phyloP scores from a whole-genome alignment of 2,329 filamentous ascomycete species.

The Diaporthe vaccinii region DNA sequence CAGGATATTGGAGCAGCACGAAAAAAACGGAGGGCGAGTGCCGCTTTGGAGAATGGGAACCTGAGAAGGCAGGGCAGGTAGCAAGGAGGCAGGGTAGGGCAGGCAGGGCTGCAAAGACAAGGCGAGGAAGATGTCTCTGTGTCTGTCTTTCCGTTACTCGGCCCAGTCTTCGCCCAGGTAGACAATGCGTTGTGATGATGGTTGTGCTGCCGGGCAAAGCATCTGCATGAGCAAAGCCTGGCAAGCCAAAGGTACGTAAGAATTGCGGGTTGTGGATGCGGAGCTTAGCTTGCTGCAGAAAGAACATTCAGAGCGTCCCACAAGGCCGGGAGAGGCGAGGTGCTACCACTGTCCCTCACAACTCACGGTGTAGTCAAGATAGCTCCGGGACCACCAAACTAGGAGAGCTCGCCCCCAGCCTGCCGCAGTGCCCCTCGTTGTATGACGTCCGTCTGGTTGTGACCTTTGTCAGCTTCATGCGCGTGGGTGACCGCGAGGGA shows the following conservation, averaged over 20 bases:
- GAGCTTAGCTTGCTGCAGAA: conserved; percentile 33
- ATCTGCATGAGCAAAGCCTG: conserved; percentile 26
- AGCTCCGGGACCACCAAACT: neutral
- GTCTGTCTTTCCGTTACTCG: neutral
- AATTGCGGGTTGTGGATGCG: conserved; percentile 32
- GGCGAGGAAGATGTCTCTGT: neutral
- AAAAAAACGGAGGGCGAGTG: conserved; percentile 20
- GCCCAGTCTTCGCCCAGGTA: neutral
- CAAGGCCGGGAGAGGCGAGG: conserved; percentile 18
- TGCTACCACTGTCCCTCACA: neutral
- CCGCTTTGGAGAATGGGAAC: neutral
- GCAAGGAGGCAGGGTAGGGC: neutral
- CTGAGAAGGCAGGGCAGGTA: conserved; percentile 10
- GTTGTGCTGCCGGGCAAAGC: conserved; percentile 12
- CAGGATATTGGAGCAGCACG: conserved; percentile 20
- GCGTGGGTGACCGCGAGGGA: neutral
- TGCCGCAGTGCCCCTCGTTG: conserved; percentile 25
- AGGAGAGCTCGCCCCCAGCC: neutral
- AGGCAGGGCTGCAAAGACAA: neutral
- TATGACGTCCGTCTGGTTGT: conserved; percentile 31
- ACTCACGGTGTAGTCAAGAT: neutral
- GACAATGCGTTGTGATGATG: conserved; percentile 26
- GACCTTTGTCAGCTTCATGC: conserved; percentile 29
- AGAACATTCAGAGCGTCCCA: conserved; percentile 18
- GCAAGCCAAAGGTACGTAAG: conserved; percentile 33